Evolutionary conservation across 2,329 filamentous ascomycete genomes (phyloP).

Genomic region (Arthrobotrys iridis): DNA sequence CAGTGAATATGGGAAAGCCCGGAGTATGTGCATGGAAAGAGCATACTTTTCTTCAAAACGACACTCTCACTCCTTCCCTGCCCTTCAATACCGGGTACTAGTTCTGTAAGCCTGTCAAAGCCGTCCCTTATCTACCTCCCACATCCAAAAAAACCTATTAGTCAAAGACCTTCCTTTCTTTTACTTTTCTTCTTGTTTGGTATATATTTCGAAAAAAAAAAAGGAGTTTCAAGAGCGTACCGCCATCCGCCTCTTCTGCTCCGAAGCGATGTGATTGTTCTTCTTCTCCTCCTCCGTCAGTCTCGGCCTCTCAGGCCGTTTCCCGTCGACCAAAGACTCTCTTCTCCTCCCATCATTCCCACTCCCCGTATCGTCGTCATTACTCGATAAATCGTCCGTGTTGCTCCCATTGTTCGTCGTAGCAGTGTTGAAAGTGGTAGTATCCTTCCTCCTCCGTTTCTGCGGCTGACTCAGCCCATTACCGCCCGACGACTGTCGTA

Average conservation of each 20-base stretch:
- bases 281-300: conserved; percentile 77
- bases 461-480: background rate
- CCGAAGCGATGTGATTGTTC: conserved; percentile 76
- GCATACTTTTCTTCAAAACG: conserved; percentile 73
- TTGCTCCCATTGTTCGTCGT: conserved; percentile 21
- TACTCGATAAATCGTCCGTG: conserved; percentile 20
- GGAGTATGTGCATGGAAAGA: background rate
- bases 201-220: background rate
- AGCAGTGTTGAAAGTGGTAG: background rate
- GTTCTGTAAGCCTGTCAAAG: conserved; percentile 80
- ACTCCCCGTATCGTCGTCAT: conserved; percentile 29
- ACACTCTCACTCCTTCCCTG: conserved; percentile 85
- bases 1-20: background rate
- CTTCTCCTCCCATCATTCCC: conserved; percentile 12
- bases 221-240: conserved; percentile 3
- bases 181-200: too few relatives aligned
- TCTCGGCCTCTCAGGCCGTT: conserved; percentile 68
- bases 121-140: conserved; percentile 81
- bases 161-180: too few relatives aligned
- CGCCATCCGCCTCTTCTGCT: conserved; percentile 65
- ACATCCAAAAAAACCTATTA: too few relatives aligned
- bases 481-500: background rate
- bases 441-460: conserved; percentile 50
- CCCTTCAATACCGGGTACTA: conserved; percentile 83
- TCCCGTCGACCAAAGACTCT: conserved; percentile 26